Base-by-base conservation (phyloP, 2,329 filamentous ascomycete species). In the Sphaerulina vaccinii region DNA sequence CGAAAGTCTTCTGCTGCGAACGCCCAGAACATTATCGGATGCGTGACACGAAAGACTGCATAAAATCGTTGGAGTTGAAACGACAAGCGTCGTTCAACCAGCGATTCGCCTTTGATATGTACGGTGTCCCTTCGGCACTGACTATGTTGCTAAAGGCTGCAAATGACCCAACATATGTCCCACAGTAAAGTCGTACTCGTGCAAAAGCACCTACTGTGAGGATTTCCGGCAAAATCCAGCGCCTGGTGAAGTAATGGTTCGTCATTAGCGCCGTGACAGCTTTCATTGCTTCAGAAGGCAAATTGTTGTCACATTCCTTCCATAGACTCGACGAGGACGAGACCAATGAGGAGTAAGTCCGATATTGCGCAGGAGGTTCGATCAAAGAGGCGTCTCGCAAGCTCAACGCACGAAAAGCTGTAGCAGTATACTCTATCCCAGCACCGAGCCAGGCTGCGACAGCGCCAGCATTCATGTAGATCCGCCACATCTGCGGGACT, bases 371-470 rank as follows among this genome's bases (percentile, higher is more conserved):
- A 29, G 27, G 27, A 13, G 27, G 27, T 29, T 29, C 13, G 27
- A 29, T 29, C 27, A 29, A 13, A 7, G 27, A 13, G 13, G 27
- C 7, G 27, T 29, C 27, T 29, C 27, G 27, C 27, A 29, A 29
- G 27, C 27, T 29, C n/a, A 19, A 15, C 19, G n/a, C 19, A 15
- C 36, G 15, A 15, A 18, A 19, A 15, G 11, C 35, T n/a, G 6
- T 38, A 6, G 16, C 35, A 38, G 11, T 38, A 15, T 38, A 18
- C 6, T 15, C 8, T 7, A 18, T 38, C 16, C 19, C 36, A 16
- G 36, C 21, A 22, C 40, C 40, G 11, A 43, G 19, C 22, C 40
- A 43, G 11, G 23, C 40, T 23, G 40, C 23, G n/a, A 43, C 40
- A 11, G 8, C 23, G 40, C 23, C n/a, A 9, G 40, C 40, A 15